These are phyloP conservation scores for Dacryopinax primogenitus DNA, from an alignment of 768 basidiomycete species.

Conservation along the genomic window DNA sequence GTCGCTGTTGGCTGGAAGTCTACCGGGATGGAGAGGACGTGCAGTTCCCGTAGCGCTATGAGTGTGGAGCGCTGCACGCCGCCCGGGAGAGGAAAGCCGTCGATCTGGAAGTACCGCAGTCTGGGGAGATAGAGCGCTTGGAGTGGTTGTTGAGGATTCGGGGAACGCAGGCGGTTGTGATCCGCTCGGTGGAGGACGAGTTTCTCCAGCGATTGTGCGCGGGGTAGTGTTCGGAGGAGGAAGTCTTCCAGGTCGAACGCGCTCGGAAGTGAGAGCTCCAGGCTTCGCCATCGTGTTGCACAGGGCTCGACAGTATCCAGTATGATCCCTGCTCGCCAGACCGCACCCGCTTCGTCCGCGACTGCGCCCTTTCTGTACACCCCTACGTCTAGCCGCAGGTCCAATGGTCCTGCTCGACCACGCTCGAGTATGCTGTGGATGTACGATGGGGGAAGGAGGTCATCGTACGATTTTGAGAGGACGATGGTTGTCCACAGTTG, in stretches of 20 bases:
- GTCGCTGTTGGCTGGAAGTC: background rate
- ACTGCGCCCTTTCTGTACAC: background rate
- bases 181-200: background rate
- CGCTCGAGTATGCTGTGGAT: background rate
- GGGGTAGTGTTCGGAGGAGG: background rate
- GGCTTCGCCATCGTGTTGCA: background rate
- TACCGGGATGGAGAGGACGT: background rate
- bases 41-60: background rate
- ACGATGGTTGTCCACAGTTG: conserved; percentile 47
- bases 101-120: background rate
- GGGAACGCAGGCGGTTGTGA: background rate
- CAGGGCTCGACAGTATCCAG: background rate
- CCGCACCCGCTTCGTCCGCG: background rate
- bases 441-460: background rate
- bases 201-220: background rate
- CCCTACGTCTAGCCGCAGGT: conserved; percentile 9
- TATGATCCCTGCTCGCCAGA: background rate
- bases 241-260: background rate
- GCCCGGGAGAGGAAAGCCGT: background rate
- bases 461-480: conserved; percentile 22
- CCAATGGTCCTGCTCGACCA: background rate
- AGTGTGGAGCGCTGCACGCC: background rate
- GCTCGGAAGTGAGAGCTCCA: background rate
- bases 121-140: background rate
- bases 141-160: background rate